Evolutionary conservation across 164 flowering plant species (phyloP).

Genomic region (Vitis rupestris): DNA sequence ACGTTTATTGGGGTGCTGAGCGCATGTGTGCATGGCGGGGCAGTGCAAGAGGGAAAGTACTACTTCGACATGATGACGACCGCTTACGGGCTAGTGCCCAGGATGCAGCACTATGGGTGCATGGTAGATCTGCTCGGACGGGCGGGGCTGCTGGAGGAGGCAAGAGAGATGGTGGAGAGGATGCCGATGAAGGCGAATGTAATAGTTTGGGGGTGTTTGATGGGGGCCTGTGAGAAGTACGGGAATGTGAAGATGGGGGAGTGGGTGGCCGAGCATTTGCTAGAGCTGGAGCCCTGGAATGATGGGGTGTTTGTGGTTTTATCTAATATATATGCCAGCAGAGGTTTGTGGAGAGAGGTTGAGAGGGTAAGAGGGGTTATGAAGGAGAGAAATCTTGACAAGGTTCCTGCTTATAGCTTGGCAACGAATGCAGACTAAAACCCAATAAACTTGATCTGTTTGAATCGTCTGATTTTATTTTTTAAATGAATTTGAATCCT

Average conservation of each 20-base stretch:
- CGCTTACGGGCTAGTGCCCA: constrained; percentile 39
- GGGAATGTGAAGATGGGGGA: constrained; percentile 59
- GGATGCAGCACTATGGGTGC: constrained; percentile 65
- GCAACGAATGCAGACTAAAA: constrained; percentile 21
- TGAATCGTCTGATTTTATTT: no score
- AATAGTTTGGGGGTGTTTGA: constrained; percentile 52
- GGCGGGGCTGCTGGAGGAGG: constrained; percentile 60
- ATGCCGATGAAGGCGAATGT: constrained; percentile 64
- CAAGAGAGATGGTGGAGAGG: constrained; percentile 42
- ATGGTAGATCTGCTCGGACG: constrained; percentile 72
- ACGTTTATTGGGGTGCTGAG: constrained; percentile 66
- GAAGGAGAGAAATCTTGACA: constrained; percentile 43
- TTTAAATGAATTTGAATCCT: no score
- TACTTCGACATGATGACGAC: constrained; percentile 53
- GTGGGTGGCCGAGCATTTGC: constrained; percentile 52
- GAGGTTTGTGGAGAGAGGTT: constrained; percentile 60
- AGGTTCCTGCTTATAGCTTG: constrained; percentile 58
- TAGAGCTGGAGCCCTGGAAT: constrained; percentile 66
- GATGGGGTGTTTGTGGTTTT: constrained; percentile 67
- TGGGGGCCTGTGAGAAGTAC: constrained; percentile 65
- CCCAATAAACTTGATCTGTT: no score
- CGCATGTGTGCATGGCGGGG: constrained; percentile 73
- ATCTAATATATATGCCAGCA: constrained; percentile 64
- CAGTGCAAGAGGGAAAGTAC: constrained; percentile 52
- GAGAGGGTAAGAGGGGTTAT: constrained; percentile 43